Conservation (phyloP, 495 filamentous ascomycete genomes). For the Aspergillus leporis region DNA sequence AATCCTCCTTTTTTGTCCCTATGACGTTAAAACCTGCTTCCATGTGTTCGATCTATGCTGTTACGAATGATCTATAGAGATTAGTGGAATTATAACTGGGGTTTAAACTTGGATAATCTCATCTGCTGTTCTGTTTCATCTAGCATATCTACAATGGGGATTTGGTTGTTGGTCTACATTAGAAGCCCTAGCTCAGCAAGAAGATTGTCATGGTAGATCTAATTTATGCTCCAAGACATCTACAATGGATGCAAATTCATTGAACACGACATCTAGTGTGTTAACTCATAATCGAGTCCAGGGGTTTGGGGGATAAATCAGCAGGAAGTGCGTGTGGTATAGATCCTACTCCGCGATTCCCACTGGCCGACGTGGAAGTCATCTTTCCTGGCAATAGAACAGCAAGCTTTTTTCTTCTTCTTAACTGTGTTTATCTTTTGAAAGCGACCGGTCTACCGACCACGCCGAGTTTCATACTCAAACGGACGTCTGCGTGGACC, state of each 20-base stretch:
- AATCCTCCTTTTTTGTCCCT: background rate
- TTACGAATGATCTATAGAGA: slow-evolving; percentile 53
- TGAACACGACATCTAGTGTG: too few relatives aligned
- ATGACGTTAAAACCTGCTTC: slow-evolving; percentile 18
- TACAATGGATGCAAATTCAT: too few relatives aligned
- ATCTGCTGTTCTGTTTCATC: background rate
- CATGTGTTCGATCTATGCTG: slow-evolving; percentile 39
- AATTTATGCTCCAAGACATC: too few relatives aligned
- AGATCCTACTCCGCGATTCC: too few relatives aligned
- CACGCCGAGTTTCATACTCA: slow-evolving; percentile 31
- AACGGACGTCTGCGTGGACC: slow-evolving; percentile 32
- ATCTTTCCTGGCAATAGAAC: background rate
- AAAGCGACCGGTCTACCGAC: slow-evolving; percentile 26
- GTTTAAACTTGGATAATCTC: slow-evolving; percentile 16
- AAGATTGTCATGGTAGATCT: too few relatives aligned
- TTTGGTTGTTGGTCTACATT: background rate
- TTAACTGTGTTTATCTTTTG: background rate
- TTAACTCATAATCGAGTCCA: too few relatives aligned
- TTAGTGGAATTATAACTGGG: slow-evolving; percentile 30
- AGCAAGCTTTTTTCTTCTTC: background rate
- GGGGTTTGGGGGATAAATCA: too few relatives aligned
- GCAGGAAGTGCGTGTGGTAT: background rate
- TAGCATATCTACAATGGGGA: background rate
- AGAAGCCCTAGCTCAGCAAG: background rate
- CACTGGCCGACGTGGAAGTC: too few relatives aligned